phyloP scores from a whole-genome alignment of 139 green algal species.

The Tetradesmus obliquus region DNA sequence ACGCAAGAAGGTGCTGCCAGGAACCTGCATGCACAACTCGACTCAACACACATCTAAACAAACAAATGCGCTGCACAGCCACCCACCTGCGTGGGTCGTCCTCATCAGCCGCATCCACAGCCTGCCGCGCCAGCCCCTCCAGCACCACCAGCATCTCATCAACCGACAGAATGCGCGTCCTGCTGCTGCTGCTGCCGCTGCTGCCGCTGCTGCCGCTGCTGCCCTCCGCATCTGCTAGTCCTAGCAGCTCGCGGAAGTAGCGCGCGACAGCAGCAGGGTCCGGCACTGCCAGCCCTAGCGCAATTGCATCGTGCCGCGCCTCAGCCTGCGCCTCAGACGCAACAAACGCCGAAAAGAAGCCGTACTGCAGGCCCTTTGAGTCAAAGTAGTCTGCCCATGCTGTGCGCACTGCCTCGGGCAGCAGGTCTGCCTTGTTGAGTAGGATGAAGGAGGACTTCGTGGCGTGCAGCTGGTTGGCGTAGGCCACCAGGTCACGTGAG shows the following conservation, averaged over 20 bases:
- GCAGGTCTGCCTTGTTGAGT: conserved; percentile 98
- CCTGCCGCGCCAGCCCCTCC: conserved; percentile 35
- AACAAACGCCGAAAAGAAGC: conserved; percentile 85
- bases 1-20: too few relatives aligned
- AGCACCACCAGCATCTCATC: conserved; percentile 69
- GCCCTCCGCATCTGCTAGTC: neutral
- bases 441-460: conserved; percentile 88
- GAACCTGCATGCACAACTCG: too few relatives aligned
- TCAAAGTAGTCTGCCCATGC: conserved; percentile 94
- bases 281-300: conserved; percentile 59
- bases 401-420: conserved; percentile 71
- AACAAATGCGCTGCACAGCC: too few relatives aligned
- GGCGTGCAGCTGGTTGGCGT: conserved; percentile 74
- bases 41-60: too few relatives aligned
- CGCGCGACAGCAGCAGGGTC: neutral
- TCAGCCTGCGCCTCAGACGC: conserved; percentile 65
- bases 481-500: conserved; percentile 86
- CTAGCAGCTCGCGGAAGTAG: conserved; percentile 48
- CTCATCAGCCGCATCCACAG: conserved; percentile 18
- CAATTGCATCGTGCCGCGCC: conserved; percentile 53
- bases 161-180: conserved; percentile 52
- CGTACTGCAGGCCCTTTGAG: conserved; percentile 68
- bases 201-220: conserved; percentile 10
- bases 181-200: conserved; percentile 17
- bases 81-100: conserved; percentile 36